phyloP scores from a whole-genome alignment of 345 rosid genomes.

The Euclidium syriacum region DNA sequence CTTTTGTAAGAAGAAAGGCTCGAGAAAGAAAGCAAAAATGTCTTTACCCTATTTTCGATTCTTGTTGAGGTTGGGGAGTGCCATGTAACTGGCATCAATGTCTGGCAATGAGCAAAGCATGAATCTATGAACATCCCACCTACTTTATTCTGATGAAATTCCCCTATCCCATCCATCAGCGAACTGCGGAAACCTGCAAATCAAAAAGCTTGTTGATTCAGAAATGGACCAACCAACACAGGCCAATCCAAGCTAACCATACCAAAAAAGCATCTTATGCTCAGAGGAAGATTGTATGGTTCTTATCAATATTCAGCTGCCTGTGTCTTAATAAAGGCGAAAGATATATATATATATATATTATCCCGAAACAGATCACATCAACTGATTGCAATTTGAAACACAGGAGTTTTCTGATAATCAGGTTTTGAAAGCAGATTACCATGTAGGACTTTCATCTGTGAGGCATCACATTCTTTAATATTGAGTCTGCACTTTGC shows the following conservation, averaged over 20 bases:
- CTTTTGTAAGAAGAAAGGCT: conserved; percentile 6
- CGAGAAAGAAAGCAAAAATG: conserved; percentile 5
- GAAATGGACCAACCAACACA: too few species aligned
- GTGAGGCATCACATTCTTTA: conserved; percentile 49
- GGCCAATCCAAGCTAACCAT: neutral
- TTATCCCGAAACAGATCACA: neutral
- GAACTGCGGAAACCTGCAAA: conserved; percentile 62
- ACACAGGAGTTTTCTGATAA: neutral
- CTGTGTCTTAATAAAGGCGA: neutral
- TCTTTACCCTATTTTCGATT: conserved; percentile 54
- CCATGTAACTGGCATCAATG: conserved; percentile 59
- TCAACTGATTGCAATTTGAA: neutral
- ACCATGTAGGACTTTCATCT: conserved; percentile 65
- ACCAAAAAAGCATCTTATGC: neutral
- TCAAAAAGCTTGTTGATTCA: neutral
- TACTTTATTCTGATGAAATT: conserved; percentile 39
- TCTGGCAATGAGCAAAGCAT: conserved; percentile 80
- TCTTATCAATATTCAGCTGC: neutral
- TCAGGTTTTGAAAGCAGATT: neutral
- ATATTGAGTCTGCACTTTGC: conserved; percentile 58
- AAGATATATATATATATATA: conserved; percentile 1
- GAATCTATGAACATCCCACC: conserved; percentile 79
- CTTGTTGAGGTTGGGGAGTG: conserved; percentile 64
- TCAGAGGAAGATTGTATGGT: neutral
- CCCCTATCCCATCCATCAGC: conserved; percentile 45